Evolutionary conservation across 2,329 filamentous ascomycete species (phyloP).

Genomic region (Cladosporium cucumerinum): DNA sequence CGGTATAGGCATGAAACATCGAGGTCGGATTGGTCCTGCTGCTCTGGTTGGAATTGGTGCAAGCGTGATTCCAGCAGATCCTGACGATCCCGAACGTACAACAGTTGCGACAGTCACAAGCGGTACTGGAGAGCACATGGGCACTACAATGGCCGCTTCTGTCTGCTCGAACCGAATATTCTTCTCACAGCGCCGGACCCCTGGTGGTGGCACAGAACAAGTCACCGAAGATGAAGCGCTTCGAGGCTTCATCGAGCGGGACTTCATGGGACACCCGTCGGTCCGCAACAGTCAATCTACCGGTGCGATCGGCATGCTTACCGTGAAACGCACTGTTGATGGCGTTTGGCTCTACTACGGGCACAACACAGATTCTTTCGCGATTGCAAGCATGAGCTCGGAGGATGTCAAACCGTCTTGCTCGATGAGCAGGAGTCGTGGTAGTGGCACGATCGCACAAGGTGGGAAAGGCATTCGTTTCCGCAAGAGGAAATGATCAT

Average conservation of each 20-base stretch:
- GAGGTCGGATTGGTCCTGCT: slow-evolving; percentile 84
- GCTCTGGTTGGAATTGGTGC: slow-evolving; percentile 90
- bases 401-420: slow-evolving; percentile 71
- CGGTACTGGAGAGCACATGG: slow-evolving; percentile 97
- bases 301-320: slow-evolving; percentile 88
- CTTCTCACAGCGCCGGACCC: slow-evolving; percentile 17
- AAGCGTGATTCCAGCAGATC: slow-evolving; percentile 75
- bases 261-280: slow-evolving; percentile 90
- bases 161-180: slow-evolving; percentile 84
- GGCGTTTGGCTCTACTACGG: slow-evolving; percentile 87
- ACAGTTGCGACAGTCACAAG: slow-evolving; percentile 83
- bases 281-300: slow-evolving; percentile 74
- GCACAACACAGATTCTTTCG: slow-evolving; percentile 88
- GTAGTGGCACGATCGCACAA: slow-evolving; percentile 51
- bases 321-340: slow-evolving; percentile 74
- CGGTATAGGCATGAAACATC: slow-evolving; percentile 97
- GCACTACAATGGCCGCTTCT: slow-evolving; percentile 85
- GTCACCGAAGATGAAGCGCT: slow-evolving; percentile 77
- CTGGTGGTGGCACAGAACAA: slow-evolving; percentile 40
- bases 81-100: slow-evolving; percentile 64
- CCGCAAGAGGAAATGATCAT: slow-evolving; percentile 5
- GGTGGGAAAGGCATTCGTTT: slow-evolving; percentile 38
- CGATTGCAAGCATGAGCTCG: slow-evolving; percentile 83
- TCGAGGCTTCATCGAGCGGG: slow-evolving; percentile 72
- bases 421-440: slow-evolving; percentile 77